phyloP scores from a whole-genome alignment of 148 eudicot species.

The Amaranthus palmeri region DNA sequence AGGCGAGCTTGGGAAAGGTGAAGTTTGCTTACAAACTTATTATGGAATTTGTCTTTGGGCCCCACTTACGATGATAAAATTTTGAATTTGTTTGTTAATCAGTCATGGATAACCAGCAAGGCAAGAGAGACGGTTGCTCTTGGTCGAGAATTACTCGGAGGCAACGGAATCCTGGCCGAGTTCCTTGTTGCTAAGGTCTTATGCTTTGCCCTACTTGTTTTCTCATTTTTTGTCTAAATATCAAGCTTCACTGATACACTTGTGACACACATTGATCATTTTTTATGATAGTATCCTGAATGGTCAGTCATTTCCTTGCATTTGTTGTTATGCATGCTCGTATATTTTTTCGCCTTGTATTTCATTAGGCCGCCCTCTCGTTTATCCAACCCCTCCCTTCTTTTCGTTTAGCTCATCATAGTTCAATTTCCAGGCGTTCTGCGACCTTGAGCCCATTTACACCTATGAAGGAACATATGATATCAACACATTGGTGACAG shows the following conservation, averaged over 20 bases:
- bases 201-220: background rate
- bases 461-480: conserved; percentile 94
- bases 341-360: background rate
- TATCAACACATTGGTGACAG: conserved; percentile 83
- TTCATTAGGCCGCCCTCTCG: background rate
- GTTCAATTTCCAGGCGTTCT: conserved; percentile 57
- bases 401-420: background rate
- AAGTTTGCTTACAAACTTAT: conserved; percentile 11
- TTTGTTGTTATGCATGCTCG: background rate
- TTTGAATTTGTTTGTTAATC: conserved; percentile 7
- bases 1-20: conserved; percentile 91
- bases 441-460: conserved; percentile 88
- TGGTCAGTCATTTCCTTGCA: background rate
- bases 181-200: conserved; percentile 85
- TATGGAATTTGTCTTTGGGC: background rate
- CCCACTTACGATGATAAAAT: background rate
- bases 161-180: conserved; percentile 84
- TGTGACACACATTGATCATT: background rate
- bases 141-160: conserved; percentile 90
- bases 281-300: background rate
- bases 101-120: conserved; percentile 73
- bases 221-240: conserved; percentile 3
- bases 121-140: conserved; percentile 85
- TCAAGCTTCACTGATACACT: background rate
- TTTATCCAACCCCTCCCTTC: background rate